Base-by-base conservation (phyloP, 1,284 basidiomycete species). In the Vanrija pseudolonga region DNA sequence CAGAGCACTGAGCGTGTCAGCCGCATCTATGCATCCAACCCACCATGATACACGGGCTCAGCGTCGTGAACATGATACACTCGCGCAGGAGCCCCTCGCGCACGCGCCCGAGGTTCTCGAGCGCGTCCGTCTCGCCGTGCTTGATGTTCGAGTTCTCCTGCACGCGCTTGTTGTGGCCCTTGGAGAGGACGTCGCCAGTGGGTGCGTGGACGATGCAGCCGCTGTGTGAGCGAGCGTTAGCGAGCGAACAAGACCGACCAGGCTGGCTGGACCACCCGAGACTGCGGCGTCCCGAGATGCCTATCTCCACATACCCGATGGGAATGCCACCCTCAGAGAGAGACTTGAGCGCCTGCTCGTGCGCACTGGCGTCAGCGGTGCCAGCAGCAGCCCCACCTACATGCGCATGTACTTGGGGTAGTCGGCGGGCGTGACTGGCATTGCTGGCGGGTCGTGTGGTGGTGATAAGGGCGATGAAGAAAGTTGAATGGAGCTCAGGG, bases 91-190 rank as follows among this genome's bases (percentile, higher is more conserved):
- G 44, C 8, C 58, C 59, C 47, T 62, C 63, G 32, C 28, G 19
- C 7, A 62, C 63, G 17, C 67, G 56, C n/a, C 69, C 69, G 14
- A 71, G 57, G 37, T 69, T 66, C 56, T 69, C 67, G 11, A 71
- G 59, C 20, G 63, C 65, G 47, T 68, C 66, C 43, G 59, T 69
- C 63, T 71, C 69, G 41, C 66, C 69, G 54, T 71, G 69, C 32
- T 56, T 52, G 42, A 60, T 62, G 47, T 64, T 67, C 1, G 53
- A 58, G 38, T 55, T 53, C 43, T 56, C 48, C 54, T 68, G 61
- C 2, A 66, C 62, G 7, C 62, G 57, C 45, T 65, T 60, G 52
- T 69, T 71, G 52, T 71, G 69, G 3, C 69, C 69, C 6, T 20
- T 32, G 17, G 67, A 55, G 14, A 71, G 58, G 12, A 68, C 60